Conservation (phyloP, 805 yeast genomes). For the Nakazawaea wyomingensis region DNA sequence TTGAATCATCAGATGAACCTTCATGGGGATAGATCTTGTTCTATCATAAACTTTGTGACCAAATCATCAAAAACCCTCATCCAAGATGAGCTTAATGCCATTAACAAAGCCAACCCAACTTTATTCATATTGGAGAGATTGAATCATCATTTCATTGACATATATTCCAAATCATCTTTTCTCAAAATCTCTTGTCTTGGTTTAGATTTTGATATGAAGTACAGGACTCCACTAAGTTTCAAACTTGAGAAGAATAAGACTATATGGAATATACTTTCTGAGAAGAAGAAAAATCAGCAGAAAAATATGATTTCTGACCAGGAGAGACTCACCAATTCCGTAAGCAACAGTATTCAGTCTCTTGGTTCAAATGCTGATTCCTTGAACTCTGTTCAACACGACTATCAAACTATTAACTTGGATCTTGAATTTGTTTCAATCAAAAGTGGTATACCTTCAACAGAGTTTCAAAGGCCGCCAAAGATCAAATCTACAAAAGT, state of each 20-base stretch:
- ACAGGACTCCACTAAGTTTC: slow-evolving; percentile 8
- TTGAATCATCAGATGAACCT: background rate
- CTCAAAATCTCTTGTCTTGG: slow-evolving; percentile 5
- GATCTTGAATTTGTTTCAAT: slow-evolving; percentile 10
- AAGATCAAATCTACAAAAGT: slow-evolving; percentile 2
- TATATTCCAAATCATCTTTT: slow-evolving; percentile 9
- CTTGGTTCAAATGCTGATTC: slow-evolving; percentile 5
- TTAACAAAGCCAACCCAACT: slow-evolving; percentile 3
- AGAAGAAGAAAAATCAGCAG: slow-evolving; percentile 9
- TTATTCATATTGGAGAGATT: slow-evolving; percentile 5
- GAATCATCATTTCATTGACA: slow-evolving; percentile 7
- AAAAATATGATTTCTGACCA: background rate
- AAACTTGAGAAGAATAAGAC: slow-evolving; percentile 5
- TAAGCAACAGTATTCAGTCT: background rate
- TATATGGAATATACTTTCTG: slow-evolving; percentile 10
- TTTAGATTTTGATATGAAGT: slow-evolving; percentile 5
- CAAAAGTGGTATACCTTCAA: background rate
- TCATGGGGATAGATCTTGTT: background rate
- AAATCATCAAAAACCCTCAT: background rate
- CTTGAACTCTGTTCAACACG: background rate
- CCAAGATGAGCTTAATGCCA: slow-evolving; percentile 1
- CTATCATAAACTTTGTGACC: slow-evolving; percentile 9
- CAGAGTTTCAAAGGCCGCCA: slow-evolving; percentile 11
- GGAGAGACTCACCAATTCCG: background rate
- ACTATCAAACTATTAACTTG: slow-evolving; percentile 1